phyloP scores from a whole-genome alignment of 371 early-diverging fungal species.

The Mortierella sp. region DNA sequence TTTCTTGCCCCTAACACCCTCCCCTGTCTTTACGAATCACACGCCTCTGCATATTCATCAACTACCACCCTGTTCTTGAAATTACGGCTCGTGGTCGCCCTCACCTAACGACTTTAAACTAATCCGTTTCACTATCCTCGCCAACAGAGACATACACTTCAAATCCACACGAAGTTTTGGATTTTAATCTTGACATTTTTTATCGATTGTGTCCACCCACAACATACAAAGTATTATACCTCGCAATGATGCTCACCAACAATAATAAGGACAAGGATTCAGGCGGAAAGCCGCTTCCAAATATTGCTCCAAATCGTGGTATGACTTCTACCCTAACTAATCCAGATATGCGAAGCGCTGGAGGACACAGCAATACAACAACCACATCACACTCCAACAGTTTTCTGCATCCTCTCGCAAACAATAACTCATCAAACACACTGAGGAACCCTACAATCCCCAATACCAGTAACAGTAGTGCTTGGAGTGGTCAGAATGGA shows the following conservation, averaged over 20 bases:
- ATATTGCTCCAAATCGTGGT: neutral
- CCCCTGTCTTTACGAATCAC: neutral
- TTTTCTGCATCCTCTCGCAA: constrained; percentile 13
- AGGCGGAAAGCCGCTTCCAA: constrained; percentile 8
- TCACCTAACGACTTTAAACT: neutral
- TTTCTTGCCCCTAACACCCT: neutral
- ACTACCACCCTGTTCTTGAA: neutral
- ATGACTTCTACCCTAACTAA: neutral
- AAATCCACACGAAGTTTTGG: too few species aligned
- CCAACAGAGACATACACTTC: neutral
- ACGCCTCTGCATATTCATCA: neutral
- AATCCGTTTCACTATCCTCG: neutral
- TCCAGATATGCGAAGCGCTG: neutral
- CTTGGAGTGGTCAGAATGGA: constrained; percentile 18
- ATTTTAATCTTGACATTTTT: neutral
- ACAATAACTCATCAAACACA: constrained; percentile 2
- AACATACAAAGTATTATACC: neutral
- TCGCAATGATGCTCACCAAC: neutral
- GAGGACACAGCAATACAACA: neutral
- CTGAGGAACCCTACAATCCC: constrained; percentile 15
- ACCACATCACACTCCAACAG: constrained; percentile 15
- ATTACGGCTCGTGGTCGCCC: neutral
- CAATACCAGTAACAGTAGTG: constrained; percentile 25
- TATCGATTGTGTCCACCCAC: neutral
- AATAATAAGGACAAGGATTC: constrained; percentile 1